Conservation (phyloP, 257 asterid species). For the Solanum corneliomulleri region DNA sequence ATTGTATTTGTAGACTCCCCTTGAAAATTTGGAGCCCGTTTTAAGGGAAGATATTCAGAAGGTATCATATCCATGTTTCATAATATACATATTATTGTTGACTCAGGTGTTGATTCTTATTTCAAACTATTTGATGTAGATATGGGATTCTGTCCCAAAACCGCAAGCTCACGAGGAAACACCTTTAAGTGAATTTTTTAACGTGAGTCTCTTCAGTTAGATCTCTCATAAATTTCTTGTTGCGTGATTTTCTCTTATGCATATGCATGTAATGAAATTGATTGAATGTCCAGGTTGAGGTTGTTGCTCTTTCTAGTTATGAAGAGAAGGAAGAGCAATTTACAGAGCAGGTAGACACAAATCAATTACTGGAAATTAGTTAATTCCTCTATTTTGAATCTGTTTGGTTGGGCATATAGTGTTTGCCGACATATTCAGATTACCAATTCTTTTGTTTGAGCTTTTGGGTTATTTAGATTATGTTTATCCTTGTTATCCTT, state of each 20-base stretch:
- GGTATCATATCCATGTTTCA: slow-evolving; percentile 26
- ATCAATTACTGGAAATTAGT: slow-evolving; percentile 4
- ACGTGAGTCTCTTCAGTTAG: background rate
- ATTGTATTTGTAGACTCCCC: slow-evolving; percentile 50
- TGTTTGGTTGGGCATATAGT: background rate
- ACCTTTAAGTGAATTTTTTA: slow-evolving; percentile 80
- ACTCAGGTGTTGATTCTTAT: background rate
- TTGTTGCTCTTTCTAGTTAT: slow-evolving; percentile 69
- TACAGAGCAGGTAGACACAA: slow-evolving; percentile 54
- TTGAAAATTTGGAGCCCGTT: slow-evolving; percentile 83
- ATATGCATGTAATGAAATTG: slow-evolving; percentile 3
- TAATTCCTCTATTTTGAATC: background rate
- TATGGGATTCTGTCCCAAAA: slow-evolving; percentile 98
- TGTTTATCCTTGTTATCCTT: slow-evolving; percentile 4
- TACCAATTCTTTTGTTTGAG: background rate
- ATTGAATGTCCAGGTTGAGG: slow-evolving; percentile 50
- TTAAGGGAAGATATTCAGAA: slow-evolving; percentile 86
- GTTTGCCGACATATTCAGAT: background rate
- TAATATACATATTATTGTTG: background rate
- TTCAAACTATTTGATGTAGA: slow-evolving; percentile 27
- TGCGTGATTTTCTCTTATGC: background rate
- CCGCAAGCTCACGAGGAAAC: slow-evolving; percentile 85
- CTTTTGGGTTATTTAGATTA: background rate
- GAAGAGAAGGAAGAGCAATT: slow-evolving; percentile 84
- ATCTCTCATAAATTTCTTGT: background rate